Evolutionary conservation across 2,329 filamentous ascomycete genomes (phyloP).

Genomic region (Xylariaceae sp.): DNA sequence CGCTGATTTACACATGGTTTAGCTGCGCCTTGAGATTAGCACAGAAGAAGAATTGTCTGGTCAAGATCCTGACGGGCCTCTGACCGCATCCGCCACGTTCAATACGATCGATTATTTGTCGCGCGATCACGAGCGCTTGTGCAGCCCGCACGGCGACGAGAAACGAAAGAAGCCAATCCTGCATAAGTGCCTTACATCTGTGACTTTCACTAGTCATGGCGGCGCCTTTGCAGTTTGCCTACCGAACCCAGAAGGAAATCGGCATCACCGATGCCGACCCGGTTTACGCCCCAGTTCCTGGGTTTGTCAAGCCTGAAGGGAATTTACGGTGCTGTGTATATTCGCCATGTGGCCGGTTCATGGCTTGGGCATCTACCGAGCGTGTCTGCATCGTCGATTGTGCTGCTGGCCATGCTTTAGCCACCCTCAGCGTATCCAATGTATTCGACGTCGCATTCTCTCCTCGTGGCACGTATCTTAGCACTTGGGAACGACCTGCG

Average conservation of each 20-base stretch:
- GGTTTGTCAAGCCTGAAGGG: conserved; percentile 83
- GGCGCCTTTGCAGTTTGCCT: conserved; percentile 89
- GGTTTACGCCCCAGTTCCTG: conserved; percentile 77
- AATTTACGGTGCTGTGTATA: conserved; percentile 93
- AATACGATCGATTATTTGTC: conserved; percentile 2
- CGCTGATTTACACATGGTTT: background rate
- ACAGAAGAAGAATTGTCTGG: conserved; percentile 5
- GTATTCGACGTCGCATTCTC: conserved; percentile 96
- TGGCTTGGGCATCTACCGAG: conserved; percentile 88
- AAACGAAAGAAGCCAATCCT: conserved; percentile 24
- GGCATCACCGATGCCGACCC: conserved; percentile 89
- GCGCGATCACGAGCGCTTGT: conserved; percentile 15
- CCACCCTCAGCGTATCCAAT: conserved; percentile 71
- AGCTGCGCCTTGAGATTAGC: conserved; percentile 3
- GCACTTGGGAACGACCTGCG: conserved; percentile 89
- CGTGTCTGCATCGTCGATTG: conserved; percentile 83
- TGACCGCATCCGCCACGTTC: background rate
- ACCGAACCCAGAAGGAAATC: conserved; percentile 94
- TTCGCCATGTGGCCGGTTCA: conserved; percentile 92
- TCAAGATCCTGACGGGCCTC: background rate
- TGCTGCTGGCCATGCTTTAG: conserved; percentile 67
- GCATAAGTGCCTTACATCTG: conserved; percentile 42
- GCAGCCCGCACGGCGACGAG: conserved; percentile 25
- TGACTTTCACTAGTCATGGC: conserved; percentile 95
- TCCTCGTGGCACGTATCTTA: conserved; percentile 83